A percentile compares a stretch with the other conserved stretches of the same genome.
Conservation (phyloP, 1,139 yeast genomes). For the Suhomyces bolitotheri region DNA sequence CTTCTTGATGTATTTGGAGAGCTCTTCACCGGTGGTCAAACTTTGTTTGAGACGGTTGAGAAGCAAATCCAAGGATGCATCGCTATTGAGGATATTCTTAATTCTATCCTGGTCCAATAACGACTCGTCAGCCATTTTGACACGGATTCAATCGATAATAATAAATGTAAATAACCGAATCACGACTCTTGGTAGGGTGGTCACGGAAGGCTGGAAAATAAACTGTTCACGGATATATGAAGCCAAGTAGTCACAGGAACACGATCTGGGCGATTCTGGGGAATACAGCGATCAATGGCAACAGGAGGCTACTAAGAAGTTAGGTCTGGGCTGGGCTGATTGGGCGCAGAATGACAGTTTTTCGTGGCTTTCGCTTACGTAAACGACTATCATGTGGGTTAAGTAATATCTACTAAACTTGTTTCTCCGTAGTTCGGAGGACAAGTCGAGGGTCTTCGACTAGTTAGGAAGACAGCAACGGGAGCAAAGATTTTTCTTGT, state of each 20-base stretch:
- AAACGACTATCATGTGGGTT: too few relatives aligned
- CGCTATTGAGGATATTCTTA: slow-evolving; percentile 37
- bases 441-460: too few relatives aligned
- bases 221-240: not conserved
- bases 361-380: slow-evolving; percentile 3
- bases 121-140: slow-evolving; percentile 18
- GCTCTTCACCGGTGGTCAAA: slow-evolving; percentile 79
- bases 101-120: slow-evolving; percentile 33
- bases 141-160: not conserved
- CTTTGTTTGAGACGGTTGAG: slow-evolving; percentile 76
- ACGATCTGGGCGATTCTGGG: too few relatives aligned
- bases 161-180: too few relatives aligned
- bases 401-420: too few relatives aligned
- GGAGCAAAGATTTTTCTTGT: too few relatives aligned
- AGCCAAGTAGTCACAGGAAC: not conserved
- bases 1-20: slow-evolving; percentile 73
- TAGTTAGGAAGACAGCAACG: too few relatives aligned
- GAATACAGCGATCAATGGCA: too few relatives aligned
- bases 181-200: not conserved
- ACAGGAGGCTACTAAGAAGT: not conserved
- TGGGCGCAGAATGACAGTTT: slow-evolving; percentile 3
- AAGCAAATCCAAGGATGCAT: slow-evolving; percentile 59
- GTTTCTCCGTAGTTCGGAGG: too few relatives aligned
- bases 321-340: not conserved
- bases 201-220: too few relatives aligned